Evolutionary conservation across 2,329 filamentous ascomycete species (phyloP).

Genomic region (Thyridium curvatum): DNA sequence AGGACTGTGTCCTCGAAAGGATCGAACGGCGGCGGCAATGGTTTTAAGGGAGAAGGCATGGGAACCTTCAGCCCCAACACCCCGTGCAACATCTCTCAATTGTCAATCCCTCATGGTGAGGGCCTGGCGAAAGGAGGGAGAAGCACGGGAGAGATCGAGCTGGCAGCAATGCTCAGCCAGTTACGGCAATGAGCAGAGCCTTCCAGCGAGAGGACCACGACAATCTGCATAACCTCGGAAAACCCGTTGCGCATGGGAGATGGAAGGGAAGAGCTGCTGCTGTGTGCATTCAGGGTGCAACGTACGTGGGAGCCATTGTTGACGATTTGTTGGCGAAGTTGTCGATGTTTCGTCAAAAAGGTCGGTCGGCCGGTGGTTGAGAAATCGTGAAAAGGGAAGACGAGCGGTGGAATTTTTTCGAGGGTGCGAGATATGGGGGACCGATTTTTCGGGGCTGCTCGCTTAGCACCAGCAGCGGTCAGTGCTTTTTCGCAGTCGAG

Average conservation of each 20-base stretch:
- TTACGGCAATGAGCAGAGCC: constrained; percentile 17
- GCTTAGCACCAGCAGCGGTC: too few relatives aligned
- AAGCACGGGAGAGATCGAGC: constrained; percentile 69
- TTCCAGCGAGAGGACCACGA: constrained; percentile 80
- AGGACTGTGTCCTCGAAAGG: constrained; percentile 3
- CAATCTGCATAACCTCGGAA: constrained; percentile 56
- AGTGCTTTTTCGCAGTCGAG: too few relatives aligned
- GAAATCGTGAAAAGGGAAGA: too few relatives aligned
- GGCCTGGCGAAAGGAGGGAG: constrained; percentile 51
- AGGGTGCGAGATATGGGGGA: too few relatives aligned
- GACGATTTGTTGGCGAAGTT: too few relatives aligned
- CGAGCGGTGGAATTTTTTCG: too few relatives aligned
- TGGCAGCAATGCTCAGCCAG: constrained; percentile 46
- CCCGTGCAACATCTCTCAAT: constrained; percentile 57
- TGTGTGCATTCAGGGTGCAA: constrained; percentile 33
- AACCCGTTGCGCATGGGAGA: neutral
- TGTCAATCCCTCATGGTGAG: constrained; percentile 33
- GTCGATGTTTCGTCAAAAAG: too few relatives aligned
- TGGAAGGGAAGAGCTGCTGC: too few relatives aligned
- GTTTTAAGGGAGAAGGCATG: constrained; percentile 68
- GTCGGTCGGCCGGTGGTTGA: too few relatives aligned
- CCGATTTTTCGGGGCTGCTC: neutral
- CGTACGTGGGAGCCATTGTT: constrained; percentile 14
- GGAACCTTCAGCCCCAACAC: constrained; percentile 71
- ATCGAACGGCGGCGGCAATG: constrained; percentile 51